Conservation (phyloP, 192 early-diverging fungal genomes). For the Paraglomus brasilianum region DNA sequence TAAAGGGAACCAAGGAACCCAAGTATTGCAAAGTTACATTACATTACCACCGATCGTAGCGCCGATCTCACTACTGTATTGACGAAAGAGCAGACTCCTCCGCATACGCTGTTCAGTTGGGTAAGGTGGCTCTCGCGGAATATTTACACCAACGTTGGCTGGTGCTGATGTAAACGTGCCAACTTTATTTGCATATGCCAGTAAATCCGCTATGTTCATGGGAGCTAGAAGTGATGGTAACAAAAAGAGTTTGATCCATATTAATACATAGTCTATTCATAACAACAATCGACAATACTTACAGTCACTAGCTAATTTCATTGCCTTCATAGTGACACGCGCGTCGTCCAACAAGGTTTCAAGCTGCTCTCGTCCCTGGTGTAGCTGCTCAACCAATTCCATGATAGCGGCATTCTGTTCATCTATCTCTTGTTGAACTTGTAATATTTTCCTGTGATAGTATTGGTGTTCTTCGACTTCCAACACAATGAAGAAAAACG, state of each 20-base stretch:
- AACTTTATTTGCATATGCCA: conserved; percentile 46
- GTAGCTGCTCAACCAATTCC: conserved; percentile 34
- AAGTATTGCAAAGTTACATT: background rate
- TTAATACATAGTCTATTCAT: background rate
- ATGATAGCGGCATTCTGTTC: conserved; percentile 36
- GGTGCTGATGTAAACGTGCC: conserved; percentile 48
- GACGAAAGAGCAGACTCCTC: conserved; percentile 41
- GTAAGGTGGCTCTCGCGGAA: conserved; percentile 43
- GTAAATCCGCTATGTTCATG: conserved; percentile 40
- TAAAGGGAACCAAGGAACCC: background rate
- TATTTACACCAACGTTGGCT: conserved; percentile 38
- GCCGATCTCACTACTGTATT: conserved; percentile 28
- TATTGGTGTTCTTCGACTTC: conserved; percentile 48
- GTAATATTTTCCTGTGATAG: conserved; percentile 38
- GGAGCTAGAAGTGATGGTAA: conserved; percentile 1
- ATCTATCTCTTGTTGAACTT: conserved; percentile 44
- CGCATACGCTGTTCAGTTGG: conserved; percentile 48
- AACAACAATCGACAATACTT: background rate
- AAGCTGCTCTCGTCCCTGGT: conserved; percentile 33
- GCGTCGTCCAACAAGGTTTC: conserved; percentile 33
- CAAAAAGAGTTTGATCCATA: background rate
- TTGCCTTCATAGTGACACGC: conserved; percentile 30
- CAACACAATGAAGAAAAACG: background rate
- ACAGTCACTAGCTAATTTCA: conserved; percentile 36
- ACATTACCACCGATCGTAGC: conserved; percentile 22